These are phyloP conservation scores for Scutellospora calospora DNA, from an alignment of 371 early-diverging fungal species.

Conservation along the genomic window DNA sequence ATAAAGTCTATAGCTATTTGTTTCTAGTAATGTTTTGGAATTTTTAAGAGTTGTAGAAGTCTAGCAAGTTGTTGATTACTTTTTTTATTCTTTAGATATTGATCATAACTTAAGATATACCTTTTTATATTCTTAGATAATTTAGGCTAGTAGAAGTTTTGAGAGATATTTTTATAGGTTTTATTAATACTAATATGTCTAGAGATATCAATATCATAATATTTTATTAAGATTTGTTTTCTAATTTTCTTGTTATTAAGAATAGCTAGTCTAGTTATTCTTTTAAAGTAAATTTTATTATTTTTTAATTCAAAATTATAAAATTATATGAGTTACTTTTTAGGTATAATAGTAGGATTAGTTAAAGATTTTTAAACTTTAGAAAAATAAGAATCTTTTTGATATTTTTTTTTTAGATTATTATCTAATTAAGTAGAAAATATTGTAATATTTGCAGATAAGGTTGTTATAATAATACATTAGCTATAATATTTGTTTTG, in stretches of 20 bases:
- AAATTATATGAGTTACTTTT: too few relatives aligned
- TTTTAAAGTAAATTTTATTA: too few relatives aligned
- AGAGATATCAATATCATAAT: conserved; percentile 55
- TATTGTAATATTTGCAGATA: conserved; percentile 10
- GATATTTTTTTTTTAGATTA: neutral
- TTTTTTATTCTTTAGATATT: conserved; percentile 55
- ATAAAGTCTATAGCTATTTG: too few relatives aligned
- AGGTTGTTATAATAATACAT: neutral
- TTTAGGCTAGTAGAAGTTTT: conserved; percentile 55
- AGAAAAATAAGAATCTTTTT: conserved; percentile 42
- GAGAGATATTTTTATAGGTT: conserved; percentile 57
- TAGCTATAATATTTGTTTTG: too few relatives aligned
- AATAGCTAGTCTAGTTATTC: too few relatives aligned
- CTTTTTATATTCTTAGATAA: too few relatives aligned
- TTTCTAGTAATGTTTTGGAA: conserved; percentile 39
- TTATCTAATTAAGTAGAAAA: neutral
- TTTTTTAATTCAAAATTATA: too few relatives aligned
- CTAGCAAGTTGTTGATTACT: conserved; percentile 48
- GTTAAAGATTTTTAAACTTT: too few relatives aligned
- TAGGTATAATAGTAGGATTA: too few relatives aligned
- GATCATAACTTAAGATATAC: conserved; percentile 56
- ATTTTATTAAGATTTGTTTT: too few relatives aligned
- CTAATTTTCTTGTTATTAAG: too few relatives aligned
- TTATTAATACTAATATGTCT: too few relatives aligned
- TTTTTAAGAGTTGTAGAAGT: conserved; percentile 54